phyloP scores from a whole-genome alignment of 805 yeast genomes.

The Candida silvatica region DNA sequence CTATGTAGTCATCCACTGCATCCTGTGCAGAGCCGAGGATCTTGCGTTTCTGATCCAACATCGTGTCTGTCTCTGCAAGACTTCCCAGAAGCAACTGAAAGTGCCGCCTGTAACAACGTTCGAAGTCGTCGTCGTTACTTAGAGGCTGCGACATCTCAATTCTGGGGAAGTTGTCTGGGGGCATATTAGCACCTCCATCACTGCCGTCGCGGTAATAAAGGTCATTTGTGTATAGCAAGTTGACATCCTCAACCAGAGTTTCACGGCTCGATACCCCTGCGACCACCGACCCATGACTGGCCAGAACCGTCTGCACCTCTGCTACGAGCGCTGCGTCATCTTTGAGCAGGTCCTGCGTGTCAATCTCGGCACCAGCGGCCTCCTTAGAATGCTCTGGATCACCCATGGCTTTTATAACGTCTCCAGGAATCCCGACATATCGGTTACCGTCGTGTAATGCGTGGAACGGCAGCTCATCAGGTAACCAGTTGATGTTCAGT shows the following conservation, averaged over 20 bases:
- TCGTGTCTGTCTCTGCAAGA: slow-evolving; percentile 2
- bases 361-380: no score
- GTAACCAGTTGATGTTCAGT: slow-evolving; percentile 6
- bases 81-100: slow-evolving; percentile 12
- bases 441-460: neutral
- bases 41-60: slow-evolving; percentile 2
- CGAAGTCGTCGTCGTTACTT: slow-evolving; percentile 10
- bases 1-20: slow-evolving; percentile 11
- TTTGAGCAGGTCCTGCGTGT: no score
- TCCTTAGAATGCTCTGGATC: no score
- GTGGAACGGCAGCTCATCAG: neutral
- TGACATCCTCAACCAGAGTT: slow-evolving; percentile 7
- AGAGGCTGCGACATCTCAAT: slow-evolving; percentile 6
- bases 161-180: slow-evolving; percentile 10
- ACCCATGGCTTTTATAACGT: no score
- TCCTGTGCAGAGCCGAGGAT: slow-evolving; percentile 10
- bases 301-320: slow-evolving; percentile 13
- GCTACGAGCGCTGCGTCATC: no score
- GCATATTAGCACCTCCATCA: slow-evolving; percentile 11
- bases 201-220: slow-evolving; percentile 9
- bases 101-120: slow-evolving; percentile 13
- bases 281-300: slow-evolving; percentile 7
- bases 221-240: slow-evolving; percentile 9
- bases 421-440: no score
- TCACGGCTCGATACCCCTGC: slow-evolving; percentile 6